These are phyloP conservation scores for Vitis vinifera DNA, from an alignment of 164 flowering plant species.

Conservation along the genomic window ASM3070453v1 NC_081812.1:10594501-10595000, in stretches of 20 bases:
- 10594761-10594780: constrained; percentile 5
- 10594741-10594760: constrained; percentile 4
- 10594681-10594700: constrained; percentile 18
- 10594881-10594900: constrained; percentile 32
- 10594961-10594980: too few species aligned
- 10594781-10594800: constrained; percentile 14
- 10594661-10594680: not conserved
- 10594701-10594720: constrained; percentile 31
- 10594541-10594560: too few species aligned
- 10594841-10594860: constrained; percentile 26
- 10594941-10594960: too few species aligned
- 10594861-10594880: constrained; percentile 34
- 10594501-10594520: too few species aligned
- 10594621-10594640: not conserved
- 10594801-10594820: not conserved
- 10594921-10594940: too few species aligned
- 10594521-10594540: too few species aligned
- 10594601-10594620: not conserved
- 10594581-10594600: not conserved
- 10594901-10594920: not conserved
- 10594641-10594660: not conserved
- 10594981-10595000: too few species aligned
- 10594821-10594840: constrained; percentile 25
- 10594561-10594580: too few species aligned
- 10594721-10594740: constrained; percentile 19